These are phyloP conservation scores for Aristolochia fimbriata DNA, from an alignment of 164 flowering plant species.

Conservation along the genomic window DNA sequence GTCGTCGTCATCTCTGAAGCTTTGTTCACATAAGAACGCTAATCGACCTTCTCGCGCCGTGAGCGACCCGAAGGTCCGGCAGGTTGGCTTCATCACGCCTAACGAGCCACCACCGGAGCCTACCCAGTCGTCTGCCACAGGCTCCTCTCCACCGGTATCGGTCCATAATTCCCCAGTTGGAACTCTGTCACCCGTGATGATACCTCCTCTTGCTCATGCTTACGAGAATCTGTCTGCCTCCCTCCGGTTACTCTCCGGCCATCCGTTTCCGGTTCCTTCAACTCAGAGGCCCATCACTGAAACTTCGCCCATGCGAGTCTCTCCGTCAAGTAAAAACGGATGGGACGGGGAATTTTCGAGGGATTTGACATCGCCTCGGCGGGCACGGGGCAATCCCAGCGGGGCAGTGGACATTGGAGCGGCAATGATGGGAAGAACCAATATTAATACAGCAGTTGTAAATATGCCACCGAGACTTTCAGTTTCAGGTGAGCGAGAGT, in stretches of 20 bases:
- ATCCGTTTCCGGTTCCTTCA: slow-evolving; percentile 27
- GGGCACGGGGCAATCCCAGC: slow-evolving; percentile 29
- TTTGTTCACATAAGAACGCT: slow-evolving; percentile 33
- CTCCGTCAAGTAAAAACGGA: slow-evolving; percentile 23
- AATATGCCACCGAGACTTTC: slow-evolving; percentile 20
- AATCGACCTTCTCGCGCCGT: slow-evolving; percentile 39
- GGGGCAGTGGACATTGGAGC: slow-evolving; percentile 38
- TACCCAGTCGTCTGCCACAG: slow-evolving; percentile 27
- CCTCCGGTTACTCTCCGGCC: slow-evolving; percentile 3
- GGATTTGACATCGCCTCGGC: slow-evolving; percentile 19
- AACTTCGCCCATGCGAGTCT: slow-evolving; percentile 21
- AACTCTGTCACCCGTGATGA: slow-evolving; percentile 69
- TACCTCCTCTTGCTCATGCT: slow-evolving; percentile 58
- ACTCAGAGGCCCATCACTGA: slow-evolving; percentile 19
- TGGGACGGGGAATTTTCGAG: slow-evolving; percentile 35
- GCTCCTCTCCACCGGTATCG: slow-evolving; percentile 29
- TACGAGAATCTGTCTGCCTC: slow-evolving; percentile 28
- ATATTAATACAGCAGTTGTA: slow-evolving; percentile 20
- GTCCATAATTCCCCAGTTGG: slow-evolving; percentile 34
- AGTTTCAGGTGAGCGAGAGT: slow-evolving; percentile 16
- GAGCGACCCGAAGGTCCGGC: slow-evolving; percentile 70
- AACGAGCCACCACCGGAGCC: slow-evolving; percentile 34
- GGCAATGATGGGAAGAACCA: slow-evolving; percentile 11
- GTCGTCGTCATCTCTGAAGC: background rate
- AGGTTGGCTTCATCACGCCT: slow-evolving; percentile 68